Evolutionary conservation across 495 filamentous ascomycete species (phyloP), one percentile per base, ranked within the genome.

Genomic region (Trichoderma asperelloides): DNA sequence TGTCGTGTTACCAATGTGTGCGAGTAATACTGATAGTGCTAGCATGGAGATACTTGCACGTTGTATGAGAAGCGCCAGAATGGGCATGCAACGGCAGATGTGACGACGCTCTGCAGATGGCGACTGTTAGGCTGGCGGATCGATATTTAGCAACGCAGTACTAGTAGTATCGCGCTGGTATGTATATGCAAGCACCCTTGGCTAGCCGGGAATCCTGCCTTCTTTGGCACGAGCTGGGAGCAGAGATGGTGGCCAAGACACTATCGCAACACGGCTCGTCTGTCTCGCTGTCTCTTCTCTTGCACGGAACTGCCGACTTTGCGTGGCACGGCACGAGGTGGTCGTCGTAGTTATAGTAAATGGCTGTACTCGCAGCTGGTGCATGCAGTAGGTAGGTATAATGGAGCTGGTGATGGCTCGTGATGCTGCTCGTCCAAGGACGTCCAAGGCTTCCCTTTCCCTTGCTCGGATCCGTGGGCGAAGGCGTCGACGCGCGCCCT

Each of bases 201-300:
- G 55, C 55, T 60, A 60, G 55, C 55, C 21, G 27, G 55, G 23
- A 60, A 60, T 60, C 55, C 55, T 60, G 25, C 55, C 16, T 57
- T 60, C 11, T 16, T 60, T 7, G 25, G n/a, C 55, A 60, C 55
- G 47, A 51, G 21, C 21, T 21, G 12, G 55, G 25, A 25, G 27
- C 25, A 60, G 55, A 18, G 4, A 25, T 25, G 55, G 55, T 21
- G 28, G 55, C 55, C 55, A 18, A 8, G 16, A 60, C 23, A 51
- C 3, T 0, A 30, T 28, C 9, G 12, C 13, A 47, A 37, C 33
- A 3, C 33, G 33, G 33, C 2, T 37, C 33, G 33, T 37, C 33
- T 37, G 33, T 37, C 33, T 37, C 33, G 33, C 33, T 3, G 33
- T 37, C 33, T 37, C 33, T 37, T 37, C 33, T 37, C 33, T 37